A percentile compares a stretch with the other conserved stretches of the same genome.
Conservation (phyloP, 306 rosid genomes). For the Quillaja saponaria region DNA sequence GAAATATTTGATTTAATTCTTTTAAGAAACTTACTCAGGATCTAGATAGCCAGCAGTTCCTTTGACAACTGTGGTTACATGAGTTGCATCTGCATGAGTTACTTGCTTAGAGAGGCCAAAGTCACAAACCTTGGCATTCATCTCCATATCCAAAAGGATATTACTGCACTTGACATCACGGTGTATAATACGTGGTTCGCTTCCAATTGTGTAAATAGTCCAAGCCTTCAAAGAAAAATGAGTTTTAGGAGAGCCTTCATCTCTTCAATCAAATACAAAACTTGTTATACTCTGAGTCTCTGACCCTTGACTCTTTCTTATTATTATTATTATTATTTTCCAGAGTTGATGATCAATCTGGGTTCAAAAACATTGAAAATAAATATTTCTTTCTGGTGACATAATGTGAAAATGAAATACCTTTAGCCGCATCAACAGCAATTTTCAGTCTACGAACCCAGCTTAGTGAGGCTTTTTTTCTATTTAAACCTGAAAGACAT, state of each 20-base stretch:
- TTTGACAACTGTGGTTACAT: conserved; percentile 90
- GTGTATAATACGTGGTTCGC: conserved; percentile 88
- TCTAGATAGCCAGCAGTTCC: conserved; percentile 96
- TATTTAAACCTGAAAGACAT: conserved; percentile 63
- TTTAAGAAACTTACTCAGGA: conserved; percentile 70
- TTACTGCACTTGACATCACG: conserved; percentile 93
- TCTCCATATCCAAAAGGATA: conserved; percentile 78
- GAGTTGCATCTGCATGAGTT: conserved; percentile 70
- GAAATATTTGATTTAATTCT: not conserved
- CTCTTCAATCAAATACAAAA: no score
- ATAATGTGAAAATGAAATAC: conserved; percentile 33
- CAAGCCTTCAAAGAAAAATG: conserved; percentile 54
- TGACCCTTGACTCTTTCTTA: no score
- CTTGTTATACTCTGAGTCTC: no score
- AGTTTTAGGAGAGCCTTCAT: conserved; percentile 17
- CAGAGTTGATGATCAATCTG: no score
- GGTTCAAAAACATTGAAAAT: no score
- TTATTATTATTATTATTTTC: no score
- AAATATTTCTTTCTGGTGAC: no score
- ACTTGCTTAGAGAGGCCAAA: conserved; percentile 93
- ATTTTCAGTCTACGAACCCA: conserved; percentile 96
- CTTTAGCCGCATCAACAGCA: conserved; percentile 95
- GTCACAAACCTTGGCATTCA: conserved; percentile 93
- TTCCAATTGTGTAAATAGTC: conserved; percentile 92
- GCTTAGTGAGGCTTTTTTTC: conserved; percentile 59